A percentile compares a stretch with the other conserved stretches of the same genome.
phyloP scores from a whole-genome alignment of 352 stramenopile species.

The Pythium coloratum region DNA sequence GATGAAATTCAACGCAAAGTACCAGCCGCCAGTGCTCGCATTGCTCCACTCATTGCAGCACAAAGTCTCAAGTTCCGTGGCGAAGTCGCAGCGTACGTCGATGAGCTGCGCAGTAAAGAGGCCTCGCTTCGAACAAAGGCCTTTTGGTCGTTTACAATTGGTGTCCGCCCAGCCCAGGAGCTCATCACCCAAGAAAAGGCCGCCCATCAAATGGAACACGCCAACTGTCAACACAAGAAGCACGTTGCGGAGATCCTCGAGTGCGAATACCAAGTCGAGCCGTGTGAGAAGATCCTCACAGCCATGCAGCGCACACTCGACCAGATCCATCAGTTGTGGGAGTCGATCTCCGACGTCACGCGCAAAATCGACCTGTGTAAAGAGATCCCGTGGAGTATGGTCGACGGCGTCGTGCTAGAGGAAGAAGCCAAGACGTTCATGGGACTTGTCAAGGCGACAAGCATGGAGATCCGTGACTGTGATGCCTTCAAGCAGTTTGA shows the following conservation, averaged over 20 bases:
- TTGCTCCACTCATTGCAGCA: constrained; percentile 58
- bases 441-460: constrained; percentile 86
- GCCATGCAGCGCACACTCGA: constrained; percentile 78
- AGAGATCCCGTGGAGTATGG: constrained; percentile 90
- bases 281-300: constrained; percentile 65
- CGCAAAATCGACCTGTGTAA: constrained; percentile 88
- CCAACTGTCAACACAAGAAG: constrained; percentile 52
- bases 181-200: constrained; percentile 44
- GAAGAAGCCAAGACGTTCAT: constrained; percentile 91
- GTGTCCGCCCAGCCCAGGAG: constrained; percentile 39
- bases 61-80: constrained; percentile 64
- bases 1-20: constrained; percentile 64
- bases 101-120: constrained; percentile 67
- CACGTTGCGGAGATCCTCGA: constrained; percentile 94
- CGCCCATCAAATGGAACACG: constrained; percentile 39
- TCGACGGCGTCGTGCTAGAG: constrained; percentile 91
- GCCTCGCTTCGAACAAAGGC: constrained; percentile 44
- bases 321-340: constrained; percentile 84
- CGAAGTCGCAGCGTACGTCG: constrained; percentile 86
- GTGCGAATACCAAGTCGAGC: constrained; percentile 88
- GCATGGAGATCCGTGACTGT: constrained; percentile 89
- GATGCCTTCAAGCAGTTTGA: constrained; percentile 91
- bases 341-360: constrained; percentile 83
- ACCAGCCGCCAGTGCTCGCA: constrained; percentile 58
- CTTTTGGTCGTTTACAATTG: constrained; percentile 67